Evolutionary conservation across 768 basidiomycete species (phyloP).

Genomic region (Dacryopinax spathularia): DNA sequence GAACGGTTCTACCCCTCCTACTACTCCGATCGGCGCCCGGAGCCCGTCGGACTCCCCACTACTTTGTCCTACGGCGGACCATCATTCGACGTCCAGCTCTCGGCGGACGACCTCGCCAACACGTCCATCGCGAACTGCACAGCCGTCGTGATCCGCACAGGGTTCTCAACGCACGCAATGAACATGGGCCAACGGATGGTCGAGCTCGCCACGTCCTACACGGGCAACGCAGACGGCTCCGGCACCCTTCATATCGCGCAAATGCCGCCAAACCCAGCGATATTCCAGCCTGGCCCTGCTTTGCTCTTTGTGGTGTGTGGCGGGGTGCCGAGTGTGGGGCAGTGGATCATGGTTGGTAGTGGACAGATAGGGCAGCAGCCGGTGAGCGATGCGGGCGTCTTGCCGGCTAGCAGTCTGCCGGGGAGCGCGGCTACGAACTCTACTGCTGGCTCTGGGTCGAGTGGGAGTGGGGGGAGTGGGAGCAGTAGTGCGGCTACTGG

Average conservation of each 20-base stretch:
- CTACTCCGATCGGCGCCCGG: constrained; percentile 60
- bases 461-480: background rate
- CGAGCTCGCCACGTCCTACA: constrained; percentile 76
- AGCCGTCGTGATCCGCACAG: constrained; percentile 67
- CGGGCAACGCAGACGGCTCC: constrained; percentile 60
- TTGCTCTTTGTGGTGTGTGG: constrained; percentile 69
- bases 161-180: constrained; percentile 47
- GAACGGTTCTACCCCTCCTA: constrained; percentile 90
- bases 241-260: constrained; percentile 70
- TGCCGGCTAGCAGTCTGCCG: constrained; percentile 10
- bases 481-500: background rate
- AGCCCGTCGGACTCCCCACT: constrained; percentile 52
- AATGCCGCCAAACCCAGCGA: constrained; percentile 65
- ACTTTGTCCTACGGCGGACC: constrained; percentile 71
- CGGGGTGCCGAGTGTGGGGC: constrained; percentile 71
- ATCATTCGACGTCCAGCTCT: constrained; percentile 60
- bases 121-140: constrained; percentile 58
- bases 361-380: constrained; percentile 67
- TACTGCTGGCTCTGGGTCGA: background rate
- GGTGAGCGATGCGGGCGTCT: constrained; percentile 7
- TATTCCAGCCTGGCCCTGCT: constrained; percentile 82
- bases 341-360: constrained; percentile 61
- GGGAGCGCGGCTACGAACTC: background rate
- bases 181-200: constrained; percentile 75
- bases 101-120: constrained; percentile 46